These are phyloP conservation scores for Mercurialis annua DNA, from an alignment of 345 rosid species.

Conservation along the genomic window DNA sequence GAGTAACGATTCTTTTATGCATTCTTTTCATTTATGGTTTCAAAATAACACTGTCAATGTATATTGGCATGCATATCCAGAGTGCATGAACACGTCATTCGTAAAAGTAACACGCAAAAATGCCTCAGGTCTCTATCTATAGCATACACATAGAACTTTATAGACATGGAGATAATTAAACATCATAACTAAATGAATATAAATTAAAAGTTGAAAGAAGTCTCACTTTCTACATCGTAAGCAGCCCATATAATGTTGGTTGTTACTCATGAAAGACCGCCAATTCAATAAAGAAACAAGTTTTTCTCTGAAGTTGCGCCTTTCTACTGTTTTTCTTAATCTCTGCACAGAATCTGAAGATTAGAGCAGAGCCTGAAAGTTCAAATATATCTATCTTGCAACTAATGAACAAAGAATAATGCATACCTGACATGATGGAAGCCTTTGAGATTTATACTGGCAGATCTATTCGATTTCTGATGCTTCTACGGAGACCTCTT, in stretches of 20 bases:
- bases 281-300: neutral
- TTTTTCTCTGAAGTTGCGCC: neutral
- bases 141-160: neutral
- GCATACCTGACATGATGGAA: neutral
- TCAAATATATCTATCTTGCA: neutral
- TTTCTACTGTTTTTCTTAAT: neutral
- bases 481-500: too few relatives aligned
- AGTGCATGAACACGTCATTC: neutral
- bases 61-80: neutral
- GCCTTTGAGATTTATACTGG: neutral
- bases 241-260: neutral
- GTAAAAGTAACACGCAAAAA: neutral
- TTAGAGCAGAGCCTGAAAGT: too few relatives aligned
- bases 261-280: neutral
- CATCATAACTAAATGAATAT: neutral
- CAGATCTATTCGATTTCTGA: neutral
- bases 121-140: neutral
- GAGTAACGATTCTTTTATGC: neutral
- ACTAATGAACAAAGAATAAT: neutral
- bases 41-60: neutral
- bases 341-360: neutral
- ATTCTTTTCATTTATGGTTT: neutral
- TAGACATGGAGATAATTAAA: neutral
- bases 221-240: neutral
- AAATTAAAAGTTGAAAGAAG: neutral